Base-by-base conservation (phyloP, 2,329 filamentous ascomycete genomes). In the Hyphodiscus sp. region DNA sequence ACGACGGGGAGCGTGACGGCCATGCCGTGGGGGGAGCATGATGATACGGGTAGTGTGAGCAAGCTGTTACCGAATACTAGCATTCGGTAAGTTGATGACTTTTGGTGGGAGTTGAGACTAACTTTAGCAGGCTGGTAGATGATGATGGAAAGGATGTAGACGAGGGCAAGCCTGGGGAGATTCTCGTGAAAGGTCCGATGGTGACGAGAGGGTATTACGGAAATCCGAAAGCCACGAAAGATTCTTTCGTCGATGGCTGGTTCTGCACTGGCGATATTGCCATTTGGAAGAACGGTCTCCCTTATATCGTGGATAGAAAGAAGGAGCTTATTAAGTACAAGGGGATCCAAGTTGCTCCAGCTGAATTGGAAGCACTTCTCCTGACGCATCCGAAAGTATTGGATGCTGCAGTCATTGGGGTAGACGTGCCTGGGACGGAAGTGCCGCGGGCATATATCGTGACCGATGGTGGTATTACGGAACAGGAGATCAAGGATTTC, bases 231-330 rank as follows among this genome's bases (percentile, higher is more conserved):
- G 71, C 71, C 7, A 65, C 58, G 9, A 49, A 41, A 1, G 70
- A 71, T 10, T 55, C 61, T 1, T 65, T 63, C 26, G 62, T 19
- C 68, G 71, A 74, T 47, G 67, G 72, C 18, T 97, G 91, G 91
- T 97, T 97, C 79, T 92, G 89, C 72, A 97, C 94, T 1, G 92
- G 94, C 42, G 94, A 97, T 69, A 85, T 97, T 5, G 92, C 91
- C 2, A 78, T 89, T 18, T 78, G 80, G 26, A 73, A 79, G 9
- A 70, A 69, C 2, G 54, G 55, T 3, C 41, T 56, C 1, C 46
- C 44, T 4, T 85, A 87, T 59, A 80, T 87, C 61, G 87, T 94
- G 65, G 74, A 79, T 48, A 67, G 73, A 15, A 67, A 65, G 53
- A 71, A 73, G 67, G 70, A 75, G 54, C 61, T 75, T 16, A 75